Percentiles rank a stretch among this genome's conserved stretches.
phyloP scores from a whole-genome alignment of 257 asterid genomes.

The Linderniella brevidens region DNA sequence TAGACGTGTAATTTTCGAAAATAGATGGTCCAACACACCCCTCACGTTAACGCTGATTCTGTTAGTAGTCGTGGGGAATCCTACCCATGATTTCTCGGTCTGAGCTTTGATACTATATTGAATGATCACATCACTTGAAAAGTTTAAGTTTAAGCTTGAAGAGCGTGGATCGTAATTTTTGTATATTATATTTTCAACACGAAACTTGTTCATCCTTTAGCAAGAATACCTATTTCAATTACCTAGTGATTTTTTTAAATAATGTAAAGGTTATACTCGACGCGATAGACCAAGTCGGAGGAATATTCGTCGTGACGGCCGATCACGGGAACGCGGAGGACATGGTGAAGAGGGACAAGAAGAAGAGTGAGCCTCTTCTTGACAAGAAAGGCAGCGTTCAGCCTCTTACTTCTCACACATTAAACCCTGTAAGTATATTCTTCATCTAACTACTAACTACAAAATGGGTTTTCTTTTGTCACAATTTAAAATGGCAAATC shows the following conservation, averaged over 20 bases:
- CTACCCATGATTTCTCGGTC: too few relatives aligned
- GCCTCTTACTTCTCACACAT: constrained; percentile 57
- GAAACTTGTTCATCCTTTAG: background rate
- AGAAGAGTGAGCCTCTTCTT: constrained; percentile 58
- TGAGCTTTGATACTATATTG: too few relatives aligned
- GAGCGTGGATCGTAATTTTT: too few relatives aligned
- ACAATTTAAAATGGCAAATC: too few relatives aligned
- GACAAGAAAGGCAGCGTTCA: constrained; percentile 62
- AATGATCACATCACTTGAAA: too few relatives aligned
- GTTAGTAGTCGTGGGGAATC: too few relatives aligned
- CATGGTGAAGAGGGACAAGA: constrained; percentile 72
- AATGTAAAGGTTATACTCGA: constrained; percentile 43
- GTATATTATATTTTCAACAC: too few relatives aligned
- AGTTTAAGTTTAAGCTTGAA: too few relatives aligned
- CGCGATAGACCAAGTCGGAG: constrained; percentile 63
- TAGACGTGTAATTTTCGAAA: too few relatives aligned
- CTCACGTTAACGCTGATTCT: too few relatives aligned
- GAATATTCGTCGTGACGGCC: constrained; percentile 58
- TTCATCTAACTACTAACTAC: background rate
- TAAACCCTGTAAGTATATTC: constrained; percentile 34
- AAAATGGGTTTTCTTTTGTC: too few relatives aligned
- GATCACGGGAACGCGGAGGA: constrained; percentile 84
- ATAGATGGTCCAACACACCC: too few relatives aligned
- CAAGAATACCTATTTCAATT: background rate
- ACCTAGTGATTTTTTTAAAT: background rate